Evolutionary conservation across 2,329 filamentous ascomycete species (phyloP).

Genomic region (Xylariaceae sp.): DNA sequence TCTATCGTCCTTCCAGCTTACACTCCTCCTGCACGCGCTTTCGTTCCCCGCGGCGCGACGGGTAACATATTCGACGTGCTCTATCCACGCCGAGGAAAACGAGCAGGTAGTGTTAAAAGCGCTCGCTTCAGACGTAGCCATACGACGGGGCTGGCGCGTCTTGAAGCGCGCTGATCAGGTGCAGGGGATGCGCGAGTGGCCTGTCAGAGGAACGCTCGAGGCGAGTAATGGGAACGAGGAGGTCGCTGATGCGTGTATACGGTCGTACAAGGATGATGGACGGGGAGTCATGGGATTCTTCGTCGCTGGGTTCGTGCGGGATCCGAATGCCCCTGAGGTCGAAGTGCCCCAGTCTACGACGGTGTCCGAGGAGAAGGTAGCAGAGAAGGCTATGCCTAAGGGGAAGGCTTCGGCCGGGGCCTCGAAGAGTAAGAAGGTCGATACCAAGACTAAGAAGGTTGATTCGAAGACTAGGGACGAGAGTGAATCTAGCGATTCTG

Average conservation of each 20-base stretch:
- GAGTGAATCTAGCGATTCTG: slow-evolving; percentile 8
- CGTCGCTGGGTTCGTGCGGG: slow-evolving; percentile 75
- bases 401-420: background rate
- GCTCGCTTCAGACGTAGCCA: slow-evolving; percentile 62
- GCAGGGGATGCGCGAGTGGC: slow-evolving; percentile 69
- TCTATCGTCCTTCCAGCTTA: slow-evolving; percentile 74
- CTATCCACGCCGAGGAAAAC: slow-evolving; percentile 80
- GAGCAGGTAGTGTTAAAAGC: slow-evolving; percentile 75
- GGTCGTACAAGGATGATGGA: slow-evolving; percentile 74
- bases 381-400: background rate
- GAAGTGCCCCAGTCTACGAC: slow-evolving; percentile 17
- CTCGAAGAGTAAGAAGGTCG: background rate
- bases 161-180: slow-evolving; percentile 68
- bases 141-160: slow-evolving; percentile 69
- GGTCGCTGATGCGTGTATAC: slow-evolving; percentile 69
- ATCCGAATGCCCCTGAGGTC: slow-evolving; percentile 34
- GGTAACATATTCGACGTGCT: slow-evolving; percentile 93
- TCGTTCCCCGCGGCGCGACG: slow-evolving; percentile 67
- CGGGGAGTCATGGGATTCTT: slow-evolving; percentile 94
- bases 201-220: slow-evolving; percentile 54
- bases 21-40: slow-evolving; percentile 78
- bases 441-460: background rate
- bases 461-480: background rate
- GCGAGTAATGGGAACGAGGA: slow-evolving; percentile 45
- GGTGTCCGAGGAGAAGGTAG: background rate